Percentiles rank a stretch among this genome's conserved stretches.
phyloP scores from a whole-genome alignment of 257 asterid genomes.

The Ophiorrhiza pumila region DNA sequence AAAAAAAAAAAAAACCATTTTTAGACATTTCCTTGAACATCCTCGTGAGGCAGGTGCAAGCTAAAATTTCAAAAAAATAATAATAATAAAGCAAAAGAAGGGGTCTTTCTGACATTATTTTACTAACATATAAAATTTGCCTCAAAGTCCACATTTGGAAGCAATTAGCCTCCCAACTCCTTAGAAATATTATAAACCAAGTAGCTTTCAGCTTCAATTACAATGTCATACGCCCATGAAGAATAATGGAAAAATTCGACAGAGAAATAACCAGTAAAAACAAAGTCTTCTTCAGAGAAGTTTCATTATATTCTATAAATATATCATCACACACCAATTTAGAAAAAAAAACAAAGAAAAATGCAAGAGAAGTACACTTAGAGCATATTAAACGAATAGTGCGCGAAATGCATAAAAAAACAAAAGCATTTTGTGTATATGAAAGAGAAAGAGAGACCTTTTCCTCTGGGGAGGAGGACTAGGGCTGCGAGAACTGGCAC shows the following conservation, averaged over 20 bases:
- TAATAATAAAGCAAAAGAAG: too few species aligned
- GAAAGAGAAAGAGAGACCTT: slow-evolving; percentile 22
- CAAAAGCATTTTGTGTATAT: not conserved
- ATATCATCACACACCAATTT: too few species aligned
- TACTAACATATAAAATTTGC: not conserved
- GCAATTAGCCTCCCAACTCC: not conserved
- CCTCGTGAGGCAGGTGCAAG: not conserved
- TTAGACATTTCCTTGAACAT: too few species aligned
- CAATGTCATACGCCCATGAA: not conserved
- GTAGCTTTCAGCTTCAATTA: not conserved
- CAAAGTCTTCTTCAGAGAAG: not conserved
- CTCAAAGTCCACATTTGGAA: not conserved
- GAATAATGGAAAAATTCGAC: not conserved
- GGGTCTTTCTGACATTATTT: too few species aligned
- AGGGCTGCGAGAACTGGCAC: slow-evolving; percentile 39
- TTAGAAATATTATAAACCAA: too few species aligned
- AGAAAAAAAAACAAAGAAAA: too few species aligned
- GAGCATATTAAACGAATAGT: not conserved
- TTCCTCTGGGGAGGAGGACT: slow-evolving; percentile 28
- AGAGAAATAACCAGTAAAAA: not conserved
- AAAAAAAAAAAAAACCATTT: too few species aligned
- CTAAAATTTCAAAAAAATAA: too few species aligned
- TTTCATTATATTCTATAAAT: too few species aligned
- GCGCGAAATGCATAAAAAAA: too few species aligned
- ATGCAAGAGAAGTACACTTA: too few species aligned